Conservation (phyloP, 352 stramenopile species). For the Globisporangium abappressorium region DNA sequence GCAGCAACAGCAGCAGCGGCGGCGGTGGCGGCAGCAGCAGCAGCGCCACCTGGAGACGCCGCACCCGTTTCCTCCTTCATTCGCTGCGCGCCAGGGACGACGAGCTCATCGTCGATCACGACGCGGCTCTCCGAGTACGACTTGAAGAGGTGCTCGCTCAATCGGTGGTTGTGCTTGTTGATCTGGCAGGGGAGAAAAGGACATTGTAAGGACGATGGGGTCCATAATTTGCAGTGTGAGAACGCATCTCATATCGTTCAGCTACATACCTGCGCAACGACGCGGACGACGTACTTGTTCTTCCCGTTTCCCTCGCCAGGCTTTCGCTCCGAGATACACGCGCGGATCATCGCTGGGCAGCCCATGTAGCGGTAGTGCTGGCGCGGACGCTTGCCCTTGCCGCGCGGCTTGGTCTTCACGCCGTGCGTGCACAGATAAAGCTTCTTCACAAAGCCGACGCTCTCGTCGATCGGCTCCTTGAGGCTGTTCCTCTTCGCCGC, state of each 20-base stretch:
- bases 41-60: slow-evolving; percentile 9
- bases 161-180: slow-evolving; percentile 82
- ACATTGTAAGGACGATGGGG: neutral
- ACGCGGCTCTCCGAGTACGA: slow-evolving; percentile 85
- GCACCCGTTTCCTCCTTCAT: slow-evolving; percentile 45
- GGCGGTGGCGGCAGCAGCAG: slow-evolving; percentile 24
- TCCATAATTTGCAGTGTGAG: neutral
- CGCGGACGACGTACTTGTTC: slow-evolving; percentile 80
- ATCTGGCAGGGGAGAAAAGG: slow-evolving; percentile 31
- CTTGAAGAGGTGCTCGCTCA: slow-evolving; percentile 85
- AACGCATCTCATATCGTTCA: neutral
- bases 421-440: slow-evolving; percentile 82
- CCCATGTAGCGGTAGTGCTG: slow-evolving; percentile 86
- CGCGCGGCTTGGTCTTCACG: slow-evolving; percentile 80
- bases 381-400: slow-evolving; percentile 73
- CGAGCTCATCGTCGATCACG: slow-evolving; percentile 79
- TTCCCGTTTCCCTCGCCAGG: slow-evolving; percentile 48
- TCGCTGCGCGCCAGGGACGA: slow-evolving; percentile 44
- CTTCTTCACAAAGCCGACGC: slow-evolving; percentile 83
- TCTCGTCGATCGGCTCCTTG: slow-evolving; percentile 85
- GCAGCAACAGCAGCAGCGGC: slow-evolving; percentile 20
- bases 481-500: slow-evolving; percentile 81
- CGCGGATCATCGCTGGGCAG: slow-evolving; percentile 79
- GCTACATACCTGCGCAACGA: slow-evolving; percentile 60
- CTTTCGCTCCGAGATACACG: slow-evolving; percentile 79